Base-by-base conservation (phyloP, 495 filamentous ascomycete genomes). In the Entonaema liquescens region DNA sequence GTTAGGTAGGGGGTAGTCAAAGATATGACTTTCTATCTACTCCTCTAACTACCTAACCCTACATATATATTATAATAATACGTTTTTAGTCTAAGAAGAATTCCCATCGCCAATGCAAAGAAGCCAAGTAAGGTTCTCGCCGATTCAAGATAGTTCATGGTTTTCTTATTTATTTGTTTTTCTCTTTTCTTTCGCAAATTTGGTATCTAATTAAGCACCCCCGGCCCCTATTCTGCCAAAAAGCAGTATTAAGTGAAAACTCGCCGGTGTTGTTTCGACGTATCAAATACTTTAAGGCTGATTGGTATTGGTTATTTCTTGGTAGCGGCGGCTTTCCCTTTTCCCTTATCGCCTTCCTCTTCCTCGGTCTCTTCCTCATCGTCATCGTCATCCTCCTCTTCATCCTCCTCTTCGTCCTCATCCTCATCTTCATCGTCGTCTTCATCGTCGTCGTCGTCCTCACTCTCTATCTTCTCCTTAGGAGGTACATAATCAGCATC, bases 361-460 rank as follows among this genome's bases (percentile, higher is more conserved):
- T 66, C 65, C 15, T 77, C 68, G 8, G 62, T 56, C 23, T 53
- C 42, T 0, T 57, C 38, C 3, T 71, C 72, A 1, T 70, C 69
- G 1, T 75, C 73, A 5, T 72, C 64, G 0, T 78, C 74, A 2
- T 73, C 72, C 0, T 76, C 75, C 2, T 72, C 65, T 0, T 77
- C 74, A 0, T 72, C 63, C 0, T 76, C 76, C 0, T 73, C 65
- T 0, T 75, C 67, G 3, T 76, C 70, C 1, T 77, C 76, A 0
- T 78, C 73, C 68, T 77, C 73, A 2, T 77, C 74, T 0, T 76
- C 74, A 1, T 78, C 74, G 0, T 76, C 71, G 0, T 76, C 74
- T 26, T 76, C 62, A 15, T 79, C 72, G 0, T 68, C 58, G 0
- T 78, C 76, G 0, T 78, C 76, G 29, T 68, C 71, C 2, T 74